Base-by-base conservation (phyloP, 1,284 basidiomycete genomes). In the Exsudoporus floridanus region DNA sequence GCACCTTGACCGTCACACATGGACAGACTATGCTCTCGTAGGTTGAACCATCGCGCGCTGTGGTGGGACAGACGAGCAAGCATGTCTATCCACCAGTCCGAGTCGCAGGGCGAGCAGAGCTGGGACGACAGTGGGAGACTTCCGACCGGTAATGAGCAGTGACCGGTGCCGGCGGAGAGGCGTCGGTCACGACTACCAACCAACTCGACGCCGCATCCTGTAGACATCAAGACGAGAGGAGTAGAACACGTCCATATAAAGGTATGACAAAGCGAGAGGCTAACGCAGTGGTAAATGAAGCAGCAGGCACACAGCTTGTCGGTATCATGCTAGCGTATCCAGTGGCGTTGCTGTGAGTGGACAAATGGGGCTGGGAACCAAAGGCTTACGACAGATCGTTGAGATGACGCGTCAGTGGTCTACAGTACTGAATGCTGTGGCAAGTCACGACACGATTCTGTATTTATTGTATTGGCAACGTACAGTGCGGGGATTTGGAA, bases 91-190 rank as follows among this genome's bases (percentile, higher is more conserved):
- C n/a, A 34, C 31, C 7, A 7, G 10, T n/a, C n/a, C n/a, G n/a
- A n/a, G 31, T 33, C 14, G 13, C 31, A 33, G 31, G 31, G 27
- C 8, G 27, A 27, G 23, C 23, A 23, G 23, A 23, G 23, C 23
- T 23, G 23, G 23, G 23, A 23, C 23, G 23, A 3, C 5, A 23
- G 23, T 23, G 8, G 8, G 33, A 33, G 33, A 33, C 31, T 33
- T 33, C n/a, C 7, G 16, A 34, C 7, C 48, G 53, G 53, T 13
- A 25, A 38, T 35, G 21, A 49, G 3, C 18, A 23, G 38, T 45
- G 31, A 37, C 48, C 48, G 47, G 36, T 36, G 53, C 60, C 60
- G 45, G 38, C 23, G 46, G 34, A n/a, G 34, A 35, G 41, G 50
- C 46, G 9, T 40, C 25, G 27, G 27, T 28, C 28, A 28, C 9